Evolutionary conservation across 257 asterid species (phyloP).

Genomic region (Solanum tarapatanum): DNA sequence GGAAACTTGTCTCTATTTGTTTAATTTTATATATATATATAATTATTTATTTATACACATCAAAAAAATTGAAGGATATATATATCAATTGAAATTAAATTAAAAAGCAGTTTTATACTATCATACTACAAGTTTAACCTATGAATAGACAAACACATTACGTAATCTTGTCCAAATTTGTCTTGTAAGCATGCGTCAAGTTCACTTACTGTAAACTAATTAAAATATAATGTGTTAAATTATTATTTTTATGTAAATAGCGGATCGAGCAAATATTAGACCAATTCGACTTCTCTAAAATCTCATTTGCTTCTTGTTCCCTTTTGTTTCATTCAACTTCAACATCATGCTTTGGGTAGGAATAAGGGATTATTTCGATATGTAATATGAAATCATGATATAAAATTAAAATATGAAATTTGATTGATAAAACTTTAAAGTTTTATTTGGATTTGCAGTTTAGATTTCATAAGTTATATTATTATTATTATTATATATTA

Average conservation of each 20-base stretch:
- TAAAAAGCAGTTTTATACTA: too few relatives aligned
- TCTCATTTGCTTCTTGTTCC: neutral
- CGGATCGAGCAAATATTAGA: neutral
- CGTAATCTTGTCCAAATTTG: neutral
- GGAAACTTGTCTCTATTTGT: rapidly evolving
- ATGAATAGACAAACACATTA: neutral
- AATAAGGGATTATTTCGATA: neutral
- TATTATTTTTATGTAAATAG: neutral
- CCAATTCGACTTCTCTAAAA: neutral
- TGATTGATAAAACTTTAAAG: too few relatives aligned
- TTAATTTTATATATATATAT: too few relatives aligned
- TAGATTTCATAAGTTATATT: too few relatives aligned
- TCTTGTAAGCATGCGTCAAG: neutral
- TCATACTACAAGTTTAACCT: neutral
- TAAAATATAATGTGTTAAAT: neutral
- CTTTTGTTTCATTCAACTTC: too few relatives aligned
- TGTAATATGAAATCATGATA: too few relatives aligned
- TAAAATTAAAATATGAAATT: too few relatives aligned
- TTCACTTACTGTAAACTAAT: neutral
- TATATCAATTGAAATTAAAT: too few relatives aligned
- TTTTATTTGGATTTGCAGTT: too few relatives aligned
- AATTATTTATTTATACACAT: neutral
- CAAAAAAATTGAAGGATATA: too few relatives aligned
- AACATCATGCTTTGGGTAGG: neutral
- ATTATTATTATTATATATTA: too few relatives aligned